A percentile compares a stretch with the other conserved stretches of the same genome.
Conservation (phyloP, 768 basidiomycete genomes). For the Fistulinella prunicolor region DNA sequence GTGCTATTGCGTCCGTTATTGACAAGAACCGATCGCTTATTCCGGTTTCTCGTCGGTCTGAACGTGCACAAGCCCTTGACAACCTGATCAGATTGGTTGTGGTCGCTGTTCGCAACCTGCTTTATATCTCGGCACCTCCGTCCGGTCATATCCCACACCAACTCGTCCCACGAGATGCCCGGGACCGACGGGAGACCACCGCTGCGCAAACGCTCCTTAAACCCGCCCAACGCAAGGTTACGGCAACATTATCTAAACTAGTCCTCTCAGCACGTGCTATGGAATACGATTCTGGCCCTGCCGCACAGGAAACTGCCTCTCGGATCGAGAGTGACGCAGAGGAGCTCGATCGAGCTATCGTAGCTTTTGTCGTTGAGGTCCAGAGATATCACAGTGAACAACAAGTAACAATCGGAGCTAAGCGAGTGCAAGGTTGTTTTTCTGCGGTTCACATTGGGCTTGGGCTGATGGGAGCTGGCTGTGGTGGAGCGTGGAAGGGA, state of each 20-base stretch:
- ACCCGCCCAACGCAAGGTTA: slow-evolving; percentile 80
- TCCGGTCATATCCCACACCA: slow-evolving; percentile 59
- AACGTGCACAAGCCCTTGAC: slow-evolving; percentile 60
- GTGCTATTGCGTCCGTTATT: slow-evolving; percentile 61
- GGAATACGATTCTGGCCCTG: slow-evolving; percentile 71
- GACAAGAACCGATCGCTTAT: slow-evolving; percentile 51
- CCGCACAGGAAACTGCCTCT: slow-evolving; percentile 57
- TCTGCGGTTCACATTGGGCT: slow-evolving; percentile 62
- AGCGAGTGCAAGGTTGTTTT: slow-evolving; percentile 62
- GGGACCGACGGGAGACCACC: slow-evolving; percentile 42
- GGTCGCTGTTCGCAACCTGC: slow-evolving; percentile 69
- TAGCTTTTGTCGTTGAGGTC: slow-evolving; percentile 68
- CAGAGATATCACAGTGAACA: slow-evolving; percentile 48
- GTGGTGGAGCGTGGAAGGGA: slow-evolving; percentile 76
- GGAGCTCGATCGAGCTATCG: slow-evolving; percentile 69
- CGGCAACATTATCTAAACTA: slow-evolving; percentile 84
- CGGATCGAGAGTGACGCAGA: slow-evolving; percentile 75
- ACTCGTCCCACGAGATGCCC: slow-evolving; percentile 48
- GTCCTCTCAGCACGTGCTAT: slow-evolving; percentile 90
- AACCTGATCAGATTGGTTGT: slow-evolving; percentile 61
- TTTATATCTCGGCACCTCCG: slow-evolving; percentile 63
- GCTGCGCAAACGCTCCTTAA: slow-evolving; percentile 62
- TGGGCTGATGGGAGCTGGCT: slow-evolving; percentile 78
- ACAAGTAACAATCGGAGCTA: slow-evolving; percentile 30
- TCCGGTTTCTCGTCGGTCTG: slow-evolving; percentile 43